A percentile compares a stretch with the other conserved stretches of the same genome.
These are phyloP conservation scores for Globisporangium mamillatum DNA, from an alignment of 352 stramenopile genomes.

Conservation along the genomic window DNA sequence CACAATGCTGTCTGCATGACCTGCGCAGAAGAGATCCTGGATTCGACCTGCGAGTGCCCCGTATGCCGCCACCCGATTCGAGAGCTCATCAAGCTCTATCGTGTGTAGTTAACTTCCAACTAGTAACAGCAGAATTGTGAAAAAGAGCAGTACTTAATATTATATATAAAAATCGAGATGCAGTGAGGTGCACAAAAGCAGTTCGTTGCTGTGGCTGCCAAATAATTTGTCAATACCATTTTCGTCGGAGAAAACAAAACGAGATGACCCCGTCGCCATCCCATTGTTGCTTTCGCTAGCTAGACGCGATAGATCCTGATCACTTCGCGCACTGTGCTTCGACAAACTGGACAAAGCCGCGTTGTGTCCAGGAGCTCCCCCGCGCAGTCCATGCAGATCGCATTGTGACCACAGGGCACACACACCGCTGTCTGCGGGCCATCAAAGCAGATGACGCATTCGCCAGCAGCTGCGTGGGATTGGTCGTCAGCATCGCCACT, in stretches of 20 bases:
- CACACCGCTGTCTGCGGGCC: conserved; percentile 68
- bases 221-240: not conserved
- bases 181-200: not conserved
- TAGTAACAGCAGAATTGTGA: not conserved
- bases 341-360: conserved; percentile 71
- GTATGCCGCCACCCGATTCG: conserved; percentile 66
- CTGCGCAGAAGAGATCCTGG: conserved; percentile 68
- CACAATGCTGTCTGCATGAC: conserved; percentile 83
- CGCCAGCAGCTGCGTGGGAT: conserved; percentile 17
- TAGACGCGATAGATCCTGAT: conserved; percentile 76
- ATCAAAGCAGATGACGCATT: conserved; percentile 87
- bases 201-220: not conserved
- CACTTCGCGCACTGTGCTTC: conserved; percentile 66
- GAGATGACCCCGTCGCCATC: not conserved
- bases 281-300: not conserved
- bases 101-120: conserved; percentile 34
- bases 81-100: conserved; percentile 79
- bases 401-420: conserved; percentile 84
- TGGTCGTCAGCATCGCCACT: conserved; percentile 9
- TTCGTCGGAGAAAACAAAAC: not conserved
- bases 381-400: conserved; percentile 82
- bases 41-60: conserved; percentile 56
- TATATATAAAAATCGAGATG: conserved; percentile 6
- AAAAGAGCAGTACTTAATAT: conserved; percentile 11
- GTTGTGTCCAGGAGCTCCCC: conserved; percentile 61